Evolutionary conservation across 2,329 filamentous ascomycete species (phyloP).

Genomic region (Diaporthe vaccinii): DNA sequence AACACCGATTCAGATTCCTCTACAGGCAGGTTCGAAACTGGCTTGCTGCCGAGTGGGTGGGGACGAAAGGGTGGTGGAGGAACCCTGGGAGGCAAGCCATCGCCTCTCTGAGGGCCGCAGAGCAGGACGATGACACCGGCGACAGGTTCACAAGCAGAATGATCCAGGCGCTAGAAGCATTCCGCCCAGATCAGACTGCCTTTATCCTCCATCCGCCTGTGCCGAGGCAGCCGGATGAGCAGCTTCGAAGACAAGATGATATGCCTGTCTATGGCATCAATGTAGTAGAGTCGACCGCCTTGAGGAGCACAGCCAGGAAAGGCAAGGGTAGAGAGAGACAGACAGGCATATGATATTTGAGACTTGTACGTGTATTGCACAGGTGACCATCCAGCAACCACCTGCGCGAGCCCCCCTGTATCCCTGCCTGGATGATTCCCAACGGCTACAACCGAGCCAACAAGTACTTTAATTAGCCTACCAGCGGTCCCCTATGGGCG

Average conservation of each 20-base stretch:
- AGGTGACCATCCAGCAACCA: background rate
- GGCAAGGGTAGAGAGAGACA: background rate
- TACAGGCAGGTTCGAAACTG: background rate
- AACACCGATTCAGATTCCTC: background rate
- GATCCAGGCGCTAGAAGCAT: background rate
- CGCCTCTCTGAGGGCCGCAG: background rate
- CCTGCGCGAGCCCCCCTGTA: too few species aligned
- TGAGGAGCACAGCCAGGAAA: background rate
- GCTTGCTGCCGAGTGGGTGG: background rate
- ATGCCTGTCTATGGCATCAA: background rate
- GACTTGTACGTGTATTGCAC: background rate
- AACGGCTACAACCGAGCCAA: constrained; percentile 15
- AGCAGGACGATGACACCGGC: background rate
- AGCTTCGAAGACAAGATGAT: background rate
- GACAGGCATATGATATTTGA: background rate
- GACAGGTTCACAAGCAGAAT: background rate
- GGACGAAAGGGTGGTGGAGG: background rate
- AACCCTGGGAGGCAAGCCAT: background rate
- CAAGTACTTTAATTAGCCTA: too few species aligned
- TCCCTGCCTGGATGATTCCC: background rate
- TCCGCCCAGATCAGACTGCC: too few species aligned
- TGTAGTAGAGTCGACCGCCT: background rate
- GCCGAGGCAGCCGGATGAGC: background rate
- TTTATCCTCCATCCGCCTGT: background rate
- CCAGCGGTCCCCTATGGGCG: background rate